phyloP scores from a whole-genome alignment of 2,329 filamentous ascomycete species.

The Fulvia fulva region DNA sequence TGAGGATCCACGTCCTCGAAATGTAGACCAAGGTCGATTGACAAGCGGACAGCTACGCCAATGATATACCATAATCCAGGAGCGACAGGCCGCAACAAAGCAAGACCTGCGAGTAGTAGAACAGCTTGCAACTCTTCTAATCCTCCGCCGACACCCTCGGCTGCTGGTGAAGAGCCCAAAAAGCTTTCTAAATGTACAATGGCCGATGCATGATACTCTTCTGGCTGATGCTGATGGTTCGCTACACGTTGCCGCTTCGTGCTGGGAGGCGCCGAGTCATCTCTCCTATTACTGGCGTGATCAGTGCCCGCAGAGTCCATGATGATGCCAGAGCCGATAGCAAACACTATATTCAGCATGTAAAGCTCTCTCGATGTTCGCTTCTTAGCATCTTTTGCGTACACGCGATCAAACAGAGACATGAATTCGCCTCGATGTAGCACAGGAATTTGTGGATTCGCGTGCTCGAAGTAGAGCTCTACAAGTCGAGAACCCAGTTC shows the following conservation, averaged over 20 bases:
- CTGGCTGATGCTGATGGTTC: conserved; percentile 64
- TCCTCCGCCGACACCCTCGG: conserved; percentile 74
- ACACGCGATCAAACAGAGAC: conserved; percentile 79
- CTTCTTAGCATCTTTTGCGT: conserved; percentile 62
- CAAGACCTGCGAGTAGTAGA: conserved; percentile 83
- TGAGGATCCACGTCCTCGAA: conserved; percentile 72
- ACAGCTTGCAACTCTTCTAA: conserved; percentile 93
- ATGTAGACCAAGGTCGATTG: conserved; percentile 86
- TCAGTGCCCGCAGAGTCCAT: conserved; percentile 52
- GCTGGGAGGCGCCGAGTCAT: conserved; percentile 26
- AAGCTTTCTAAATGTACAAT: conserved; percentile 89
- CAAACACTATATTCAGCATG: conserved; percentile 93
- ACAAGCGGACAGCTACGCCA: conserved; percentile 84
- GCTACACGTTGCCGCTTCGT: conserved; percentile 49
- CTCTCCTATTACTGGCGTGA: conserved; percentile 34
- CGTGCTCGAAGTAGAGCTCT: conserved; percentile 88
- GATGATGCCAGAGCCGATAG: conserved; percentile 90
- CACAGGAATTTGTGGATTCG: conserved; percentile 93
- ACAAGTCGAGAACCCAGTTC: conserved; percentile 70
- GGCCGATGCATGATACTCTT: conserved; percentile 93
- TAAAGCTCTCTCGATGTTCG: conserved; percentile 81
- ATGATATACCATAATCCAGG: conserved; percentile 97
- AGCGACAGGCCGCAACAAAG: conserved; percentile 82
- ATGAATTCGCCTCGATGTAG: conserved; percentile 86
- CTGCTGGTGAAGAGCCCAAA: conserved; percentile 60